Evolutionary conservation across 495 filamentous ascomycete genomes (phyloP).

Genomic region (Staphylotrichum tortipilum): DNA sequence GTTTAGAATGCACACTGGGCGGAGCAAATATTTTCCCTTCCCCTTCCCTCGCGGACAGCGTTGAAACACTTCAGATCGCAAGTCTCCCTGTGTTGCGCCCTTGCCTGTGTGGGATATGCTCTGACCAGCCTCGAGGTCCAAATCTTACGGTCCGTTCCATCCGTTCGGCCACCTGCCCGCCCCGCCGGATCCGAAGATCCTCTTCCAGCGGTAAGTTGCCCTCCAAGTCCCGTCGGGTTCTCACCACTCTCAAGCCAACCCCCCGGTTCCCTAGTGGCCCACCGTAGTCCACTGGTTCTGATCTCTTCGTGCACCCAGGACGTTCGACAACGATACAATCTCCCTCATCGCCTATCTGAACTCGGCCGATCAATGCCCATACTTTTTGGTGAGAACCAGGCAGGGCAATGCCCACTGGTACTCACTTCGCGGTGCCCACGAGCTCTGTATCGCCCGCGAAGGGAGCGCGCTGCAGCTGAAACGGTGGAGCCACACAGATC

Average conservation of each 20-base stretch:
- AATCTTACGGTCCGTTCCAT: constrained; percentile 30
- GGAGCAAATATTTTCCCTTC: constrained; percentile 48
- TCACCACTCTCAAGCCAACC: too few species aligned
- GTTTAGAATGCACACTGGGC: constrained; percentile 36
- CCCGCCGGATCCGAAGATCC: constrained; percentile 36
- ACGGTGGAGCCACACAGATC: constrained; percentile 37
- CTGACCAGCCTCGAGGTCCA: constrained; percentile 19
- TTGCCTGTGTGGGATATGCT: neutral
- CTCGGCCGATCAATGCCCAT: constrained; percentile 32
- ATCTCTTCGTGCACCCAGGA: constrained; percentile 19
- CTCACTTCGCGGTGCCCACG: constrained; percentile 39
- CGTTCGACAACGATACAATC: constrained; percentile 44
- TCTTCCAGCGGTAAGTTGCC: constrained; percentile 44
- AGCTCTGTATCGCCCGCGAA: constrained; percentile 41
- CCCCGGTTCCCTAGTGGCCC: too few species aligned
- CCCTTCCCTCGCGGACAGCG: constrained; percentile 40
- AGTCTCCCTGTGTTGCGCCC: neutral
- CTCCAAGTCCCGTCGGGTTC: too few species aligned
- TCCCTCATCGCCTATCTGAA: constrained; percentile 42
- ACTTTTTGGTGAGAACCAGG: constrained; percentile 33
- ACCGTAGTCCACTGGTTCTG: neutral
- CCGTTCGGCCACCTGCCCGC: constrained; percentile 36
- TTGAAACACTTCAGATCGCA: constrained; percentile 34
- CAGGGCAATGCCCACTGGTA: constrained; percentile 36
- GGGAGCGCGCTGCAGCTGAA: constrained; percentile 40